Evolutionary conservation across 441 rosid genomes (phyloP), one percentile per base, ranked within the genome.

Genomic region (Euphorbia celastroides): DNA sequence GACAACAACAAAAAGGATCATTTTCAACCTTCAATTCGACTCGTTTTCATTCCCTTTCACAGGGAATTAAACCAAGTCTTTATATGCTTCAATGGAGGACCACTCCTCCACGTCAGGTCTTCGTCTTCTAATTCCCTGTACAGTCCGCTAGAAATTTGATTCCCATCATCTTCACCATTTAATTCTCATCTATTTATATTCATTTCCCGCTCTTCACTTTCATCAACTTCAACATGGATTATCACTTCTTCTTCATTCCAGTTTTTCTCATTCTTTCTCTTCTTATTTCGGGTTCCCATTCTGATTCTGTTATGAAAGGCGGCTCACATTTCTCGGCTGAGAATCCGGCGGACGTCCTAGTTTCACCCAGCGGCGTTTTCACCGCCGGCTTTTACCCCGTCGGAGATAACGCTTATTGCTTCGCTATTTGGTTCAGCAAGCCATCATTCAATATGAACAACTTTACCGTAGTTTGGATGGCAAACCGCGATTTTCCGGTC

Each of bases 381-480:
- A 12, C 72, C 7, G 71, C 71, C 0, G 72, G 78, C 0, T 75
- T 75, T 62, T 66, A 65, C 62, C 65, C 61, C 7, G 68, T 62
- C 22, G 72, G 78, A 5, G 42, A 61, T 3, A 70, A 75, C 30
- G 74, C 78, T 46, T 70, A 61, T 28, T 44, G 62, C 19, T 75
- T 75, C 32, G 52, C 61, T 7, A 58, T 70, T 26, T 70, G 74
- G 78, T 75, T 66, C 48, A 60, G 20, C 60, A 61, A 62, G 42
- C 76, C 76, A 31, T 46, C 69, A 13, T 73, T 72, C 41, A 6
- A 12, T 7, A n/a, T 1, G 3, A 16, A 34, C 12, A 50, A 70
- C 16, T 62, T 57, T 52, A 61, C 71, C 11, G 27, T 66, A 0
- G 57, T 67, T 50, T 70, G 78, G 78, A 70, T 66, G 68, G 78